Conservation (phyloP, 495 filamentous ascomycete species). For the Elaphomyces granulatus region DNA sequence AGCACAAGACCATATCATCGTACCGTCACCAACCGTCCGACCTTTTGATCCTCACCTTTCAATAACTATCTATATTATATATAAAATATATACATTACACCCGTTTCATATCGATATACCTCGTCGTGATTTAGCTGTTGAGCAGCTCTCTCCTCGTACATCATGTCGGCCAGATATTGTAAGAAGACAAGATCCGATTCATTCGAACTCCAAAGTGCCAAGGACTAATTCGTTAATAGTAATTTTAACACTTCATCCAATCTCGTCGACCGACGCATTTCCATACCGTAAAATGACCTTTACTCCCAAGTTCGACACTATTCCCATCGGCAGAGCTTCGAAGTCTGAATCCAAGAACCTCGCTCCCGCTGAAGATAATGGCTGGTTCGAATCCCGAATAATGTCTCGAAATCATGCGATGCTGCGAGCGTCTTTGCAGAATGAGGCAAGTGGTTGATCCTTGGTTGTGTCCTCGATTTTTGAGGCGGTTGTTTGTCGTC, state of each 20-base stretch:
- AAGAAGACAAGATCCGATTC: neutral
- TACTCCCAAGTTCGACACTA: constrained; percentile 6
- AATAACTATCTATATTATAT: too few species aligned
- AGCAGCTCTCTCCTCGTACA: too few species aligned
- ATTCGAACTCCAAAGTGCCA: too few species aligned
- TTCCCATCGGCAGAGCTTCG: constrained; percentile 46
- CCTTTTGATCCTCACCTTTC: too few species aligned
- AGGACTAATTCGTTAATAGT: too few species aligned
- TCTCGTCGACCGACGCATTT: constrained; percentile 10
- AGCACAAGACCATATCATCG: too few species aligned
- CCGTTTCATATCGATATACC: too few species aligned
- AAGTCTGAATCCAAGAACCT: constrained; percentile 41
- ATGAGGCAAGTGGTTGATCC: constrained; percentile 22
- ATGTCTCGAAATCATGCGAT: constrained; percentile 69
- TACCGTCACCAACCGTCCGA: too few species aligned
- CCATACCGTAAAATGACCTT: constrained; percentile 21
- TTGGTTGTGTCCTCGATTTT: too few species aligned
- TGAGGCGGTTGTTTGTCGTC: neutral
- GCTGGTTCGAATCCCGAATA: constrained; percentile 64
- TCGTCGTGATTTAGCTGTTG: too few species aligned
- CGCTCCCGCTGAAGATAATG: constrained; percentile 40
- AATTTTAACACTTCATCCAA: constrained; percentile 14
- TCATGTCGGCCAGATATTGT: neutral
- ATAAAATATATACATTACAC: too few species aligned
- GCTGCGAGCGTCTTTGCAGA: constrained; percentile 30